Evolutionary conservation across 2,329 filamentous ascomycete genomes (phyloP).

Genomic region (Ilyonectria destructans): DNA sequence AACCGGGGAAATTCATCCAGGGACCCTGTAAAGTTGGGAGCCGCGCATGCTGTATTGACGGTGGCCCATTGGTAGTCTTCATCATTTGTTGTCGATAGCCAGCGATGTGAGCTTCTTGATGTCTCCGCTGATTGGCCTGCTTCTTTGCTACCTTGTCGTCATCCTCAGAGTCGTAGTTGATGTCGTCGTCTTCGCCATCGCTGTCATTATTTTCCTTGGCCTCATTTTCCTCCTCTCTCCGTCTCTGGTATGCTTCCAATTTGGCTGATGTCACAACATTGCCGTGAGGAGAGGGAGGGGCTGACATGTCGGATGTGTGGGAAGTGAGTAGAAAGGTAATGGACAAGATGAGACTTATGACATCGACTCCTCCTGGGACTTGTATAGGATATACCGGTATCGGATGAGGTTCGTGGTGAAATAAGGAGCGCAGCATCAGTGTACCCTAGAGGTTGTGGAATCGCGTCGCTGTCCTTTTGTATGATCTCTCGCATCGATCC

Average conservation of each 20-base stretch:
- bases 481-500: neutral
- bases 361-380: neutral
- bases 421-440: neutral
- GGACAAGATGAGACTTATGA: neutral
- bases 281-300: constrained; percentile 27
- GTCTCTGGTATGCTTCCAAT: constrained; percentile 35
- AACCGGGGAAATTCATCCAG: constrained; percentile 14
- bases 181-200: constrained; percentile 35
- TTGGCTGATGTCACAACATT: constrained; percentile 40
- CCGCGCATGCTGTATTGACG: constrained; percentile 16
- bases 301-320: constrained; percentile 26
- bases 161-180: constrained; percentile 37
- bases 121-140: constrained; percentile 29
- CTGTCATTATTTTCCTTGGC: constrained; percentile 20
- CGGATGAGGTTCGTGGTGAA: constrained; percentile 1
- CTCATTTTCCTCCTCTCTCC: constrained; percentile 20
- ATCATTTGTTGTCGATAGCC: constrained; percentile 41
- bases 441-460: neutral
- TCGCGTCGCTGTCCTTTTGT: constrained; percentile 1
- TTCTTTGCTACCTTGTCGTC: constrained; percentile 10
- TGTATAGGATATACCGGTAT: neutral
- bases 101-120: constrained; percentile 38
- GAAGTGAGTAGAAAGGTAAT: neutral
- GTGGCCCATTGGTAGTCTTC: constrained; percentile 36
- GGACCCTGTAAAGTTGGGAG: constrained; percentile 21